These are phyloP conservation scores for Colletotrichum falcatum DNA, from an alignment of 2,329 filamentous ascomycete species.

Conservation along the genomic window DNA sequence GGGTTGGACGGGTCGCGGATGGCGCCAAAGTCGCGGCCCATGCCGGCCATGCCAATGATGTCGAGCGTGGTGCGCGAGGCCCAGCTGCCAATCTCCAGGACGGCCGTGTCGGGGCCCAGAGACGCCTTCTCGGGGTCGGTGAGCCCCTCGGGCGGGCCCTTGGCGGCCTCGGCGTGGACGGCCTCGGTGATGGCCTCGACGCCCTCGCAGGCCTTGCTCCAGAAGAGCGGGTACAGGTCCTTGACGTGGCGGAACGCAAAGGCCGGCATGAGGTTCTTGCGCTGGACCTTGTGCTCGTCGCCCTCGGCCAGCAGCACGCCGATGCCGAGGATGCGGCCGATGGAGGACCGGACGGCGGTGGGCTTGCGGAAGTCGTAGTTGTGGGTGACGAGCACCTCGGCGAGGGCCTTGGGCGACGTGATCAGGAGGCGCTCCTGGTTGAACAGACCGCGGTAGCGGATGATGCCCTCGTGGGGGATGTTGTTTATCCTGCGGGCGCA, in stretches of 20 bases:
- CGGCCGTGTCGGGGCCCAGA: conserved; percentile 48
- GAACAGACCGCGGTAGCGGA: conserved; percentile 73
- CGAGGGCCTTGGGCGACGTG: conserved; percentile 72
- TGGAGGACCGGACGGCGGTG: conserved; percentile 59
- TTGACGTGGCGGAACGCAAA: conserved; percentile 91
- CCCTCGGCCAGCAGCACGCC: conserved; percentile 86
- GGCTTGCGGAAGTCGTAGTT: conserved; percentile 80
- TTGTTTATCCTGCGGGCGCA: conserved; percentile 65
- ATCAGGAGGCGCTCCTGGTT: conserved; percentile 74
- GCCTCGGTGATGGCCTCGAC: conserved; percentile 70
- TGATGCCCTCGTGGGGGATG: conserved; percentile 75
- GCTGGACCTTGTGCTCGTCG: conserved; percentile 87
- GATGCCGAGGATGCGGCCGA: conserved; percentile 75
- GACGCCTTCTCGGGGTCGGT: conserved; percentile 45
- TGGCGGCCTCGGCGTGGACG: conserved; percentile 46
- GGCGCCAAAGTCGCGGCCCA: conserved; percentile 78
- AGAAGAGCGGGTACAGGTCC: conserved; percentile 86
- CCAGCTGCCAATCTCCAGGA: conserved; percentile 70
- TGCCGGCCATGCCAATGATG: conserved; percentile 79
- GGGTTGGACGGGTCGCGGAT: conserved; percentile 70
- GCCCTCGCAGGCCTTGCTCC: conserved; percentile 79
- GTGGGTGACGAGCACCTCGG: conserved; percentile 76
- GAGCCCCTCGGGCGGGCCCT: conserved; percentile 46
- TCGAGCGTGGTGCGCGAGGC: conserved; percentile 77
- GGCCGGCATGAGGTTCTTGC: conserved; percentile 83